These are phyloP conservation scores for Russula sp. DNA, from an alignment of 768 basidiomycete species.

Conservation along the genomic window DNA sequence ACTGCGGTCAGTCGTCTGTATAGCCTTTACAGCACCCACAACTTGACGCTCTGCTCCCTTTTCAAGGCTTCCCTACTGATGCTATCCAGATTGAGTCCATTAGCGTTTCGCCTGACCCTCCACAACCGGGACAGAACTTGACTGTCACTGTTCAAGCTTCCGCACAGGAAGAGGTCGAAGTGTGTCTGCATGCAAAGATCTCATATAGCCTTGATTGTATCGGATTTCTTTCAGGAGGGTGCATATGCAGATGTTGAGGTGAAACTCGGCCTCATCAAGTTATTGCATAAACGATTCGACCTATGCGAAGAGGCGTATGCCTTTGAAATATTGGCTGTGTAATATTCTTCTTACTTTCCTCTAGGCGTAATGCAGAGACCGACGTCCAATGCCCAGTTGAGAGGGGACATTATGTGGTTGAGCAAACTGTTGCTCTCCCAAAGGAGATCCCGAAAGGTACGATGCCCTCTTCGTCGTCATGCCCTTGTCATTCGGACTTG, in stretches of 20 bases:
- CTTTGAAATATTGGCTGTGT: background rate
- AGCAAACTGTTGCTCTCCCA: constrained; percentile 82
- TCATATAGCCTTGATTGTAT: background rate
- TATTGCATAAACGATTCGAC: constrained; percentile 82
- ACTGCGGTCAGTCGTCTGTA: constrained; percentile 66
- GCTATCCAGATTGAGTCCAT: constrained; percentile 69
- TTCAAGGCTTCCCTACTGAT: constrained; percentile 46
- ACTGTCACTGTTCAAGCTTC: constrained; percentile 76
- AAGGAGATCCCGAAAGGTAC: constrained; percentile 84
- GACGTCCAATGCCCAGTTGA: constrained; percentile 82
- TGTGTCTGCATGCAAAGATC: constrained; percentile 36
- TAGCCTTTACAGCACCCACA: background rate
- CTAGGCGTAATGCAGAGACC: constrained; percentile 70
- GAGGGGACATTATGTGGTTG: constrained; percentile 64
- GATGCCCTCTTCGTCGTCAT: constrained; percentile 17
- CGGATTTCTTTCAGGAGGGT: constrained; percentile 61
- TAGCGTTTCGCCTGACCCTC: constrained; percentile 78
- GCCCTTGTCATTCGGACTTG: constrained; percentile 11
- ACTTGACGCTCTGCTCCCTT: constrained; percentile 20
- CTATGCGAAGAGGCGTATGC: constrained; percentile 93
- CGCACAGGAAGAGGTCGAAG: constrained; percentile 62
- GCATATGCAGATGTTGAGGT: constrained; percentile 87
- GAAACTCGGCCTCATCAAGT: constrained; percentile 89
- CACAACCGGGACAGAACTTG: constrained; percentile 79
- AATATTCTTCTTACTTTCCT: constrained; percentile 1